phyloP scores from a whole-genome alignment of 2,329 filamentous ascomycete species.

The Domatiomyces globalis region DNA sequence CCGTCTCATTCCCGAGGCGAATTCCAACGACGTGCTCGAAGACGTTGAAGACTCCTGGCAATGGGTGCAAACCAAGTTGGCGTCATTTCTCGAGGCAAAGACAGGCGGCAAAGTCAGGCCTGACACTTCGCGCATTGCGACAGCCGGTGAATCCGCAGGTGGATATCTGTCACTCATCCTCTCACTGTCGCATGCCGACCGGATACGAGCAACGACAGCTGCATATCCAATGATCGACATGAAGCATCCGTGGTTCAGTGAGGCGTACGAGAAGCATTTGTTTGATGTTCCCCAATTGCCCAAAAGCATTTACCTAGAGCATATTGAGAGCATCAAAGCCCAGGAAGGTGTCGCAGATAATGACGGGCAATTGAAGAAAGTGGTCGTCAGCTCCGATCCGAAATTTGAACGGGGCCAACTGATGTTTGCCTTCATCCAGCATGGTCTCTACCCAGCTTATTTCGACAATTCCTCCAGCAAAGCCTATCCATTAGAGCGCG shows the following conservation, averaged over 20 bases:
- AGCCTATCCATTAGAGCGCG: conserved; percentile 21
- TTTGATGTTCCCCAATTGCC: conserved; percentile 9
- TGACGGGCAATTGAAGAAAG: not conserved
- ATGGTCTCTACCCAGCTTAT: conserved; percentile 1
- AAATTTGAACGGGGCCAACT: not conserved
- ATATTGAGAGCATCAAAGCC: conserved; percentile 22
- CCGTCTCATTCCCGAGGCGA: conserved; percentile 38
- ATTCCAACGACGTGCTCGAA: conserved; percentile 32
- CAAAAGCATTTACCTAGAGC: conserved; percentile 15
- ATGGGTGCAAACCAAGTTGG: conserved; percentile 27
- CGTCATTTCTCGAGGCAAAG: conserved; percentile 6
- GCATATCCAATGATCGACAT: conserved; percentile 24
- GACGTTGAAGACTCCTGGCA: conserved; percentile 37
- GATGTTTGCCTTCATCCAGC: conserved; percentile 2
- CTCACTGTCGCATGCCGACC: conserved; percentile 18
- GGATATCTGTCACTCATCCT: conserved; percentile 21
- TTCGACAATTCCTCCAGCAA: not conserved
- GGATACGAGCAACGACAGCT: conserved; percentile 22
- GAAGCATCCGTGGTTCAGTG: conserved; percentile 11
- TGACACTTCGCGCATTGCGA: conserved; percentile 20
- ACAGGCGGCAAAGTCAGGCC: conserved; percentile 3
- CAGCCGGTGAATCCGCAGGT: conserved; percentile 22
- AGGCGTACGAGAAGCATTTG: conserved; percentile 6
- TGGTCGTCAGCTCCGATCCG: not conserved
- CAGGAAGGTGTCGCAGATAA: not conserved